Percentiles rank a stretch among this genome's conserved stretches.
phyloP scores from a whole-genome alignment of 1,284 basidiomycete genomes.

The Fomitopsis palustris region DNA sequence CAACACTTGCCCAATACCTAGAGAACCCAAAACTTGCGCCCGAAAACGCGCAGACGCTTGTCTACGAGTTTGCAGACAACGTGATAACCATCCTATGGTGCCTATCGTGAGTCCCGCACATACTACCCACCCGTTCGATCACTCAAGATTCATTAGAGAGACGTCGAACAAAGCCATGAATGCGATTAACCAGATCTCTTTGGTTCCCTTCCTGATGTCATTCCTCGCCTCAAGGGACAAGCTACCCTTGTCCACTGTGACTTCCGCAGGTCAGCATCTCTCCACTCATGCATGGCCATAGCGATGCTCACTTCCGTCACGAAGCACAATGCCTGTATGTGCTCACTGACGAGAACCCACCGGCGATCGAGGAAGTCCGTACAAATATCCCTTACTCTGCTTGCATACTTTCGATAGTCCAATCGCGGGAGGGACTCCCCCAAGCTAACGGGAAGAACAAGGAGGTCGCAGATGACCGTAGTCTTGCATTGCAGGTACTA shows the following conservation, averaged over 20 bases:
- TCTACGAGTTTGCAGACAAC: conserved; percentile 88
- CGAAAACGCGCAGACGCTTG: conserved; percentile 69
- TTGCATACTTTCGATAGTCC: conserved; percentile 70
- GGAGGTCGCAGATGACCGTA: conserved; percentile 42
- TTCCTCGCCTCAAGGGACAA: conserved; percentile 70
- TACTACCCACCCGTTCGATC: conserved; percentile 4
- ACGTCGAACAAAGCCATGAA: conserved; percentile 89
- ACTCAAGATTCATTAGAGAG: conserved; percentile 59
- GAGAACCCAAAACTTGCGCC: conserved; percentile 54
- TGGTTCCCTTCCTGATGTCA: conserved; percentile 80
- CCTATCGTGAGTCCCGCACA: conserved; percentile 64
- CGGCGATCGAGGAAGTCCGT: conserved; percentile 61
- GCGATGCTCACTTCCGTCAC: not conserved
- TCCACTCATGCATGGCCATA: not conserved
- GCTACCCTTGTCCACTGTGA: conserved; percentile 66
- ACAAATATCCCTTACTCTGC: conserved; percentile 60
- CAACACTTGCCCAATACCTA: conserved; percentile 66
- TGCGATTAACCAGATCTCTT: conserved; percentile 76
- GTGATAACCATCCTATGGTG: conserved; percentile 91
- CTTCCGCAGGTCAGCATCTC: conserved; percentile 63
- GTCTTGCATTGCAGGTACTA: conserved; percentile 62
- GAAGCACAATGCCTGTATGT: conserved; percentile 88
- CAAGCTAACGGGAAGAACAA: conserved; percentile 42
- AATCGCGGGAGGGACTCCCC: conserved; percentile 29
- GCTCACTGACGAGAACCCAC: conserved; percentile 82